Conservation (phyloP, 1,284 basidiomycete species). For the Erythrobasidium hasegawianum region DNA sequence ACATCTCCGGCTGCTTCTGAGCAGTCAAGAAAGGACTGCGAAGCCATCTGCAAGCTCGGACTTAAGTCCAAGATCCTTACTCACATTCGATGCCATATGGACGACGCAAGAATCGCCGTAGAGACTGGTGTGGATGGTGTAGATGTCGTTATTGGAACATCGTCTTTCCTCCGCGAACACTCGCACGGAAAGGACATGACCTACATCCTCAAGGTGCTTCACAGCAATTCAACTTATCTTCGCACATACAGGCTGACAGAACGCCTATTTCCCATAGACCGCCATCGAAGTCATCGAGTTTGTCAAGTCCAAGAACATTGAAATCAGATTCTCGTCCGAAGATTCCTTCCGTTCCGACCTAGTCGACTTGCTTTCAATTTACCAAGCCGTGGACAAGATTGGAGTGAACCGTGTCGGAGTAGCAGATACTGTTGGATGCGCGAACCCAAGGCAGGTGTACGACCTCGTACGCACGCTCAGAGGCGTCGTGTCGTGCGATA, state of each 20-base stretch:
- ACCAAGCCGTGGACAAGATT: conserved; percentile 99
- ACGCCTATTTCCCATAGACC: conserved; percentile 23
- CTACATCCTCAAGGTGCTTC: conserved; percentile 84
- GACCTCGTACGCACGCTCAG: conserved; percentile 94
- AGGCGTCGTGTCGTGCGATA: conserved; percentile 93
- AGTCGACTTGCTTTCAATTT: conserved; percentile 96
- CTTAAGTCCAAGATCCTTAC: conserved; percentile 96
- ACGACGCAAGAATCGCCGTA: conserved; percentile 96
- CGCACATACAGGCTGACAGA: not conserved
- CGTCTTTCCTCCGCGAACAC: conserved; percentile 97
- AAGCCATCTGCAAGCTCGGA: conserved; percentile 98
- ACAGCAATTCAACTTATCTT: not conserved
- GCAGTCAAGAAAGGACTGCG: conserved; percentile 90
- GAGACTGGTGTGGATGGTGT: conserved; percentile 99
- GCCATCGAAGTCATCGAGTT: conserved; percentile 98
- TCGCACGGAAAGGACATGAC: conserved; percentile 99
- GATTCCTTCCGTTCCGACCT: conserved; percentile 99
- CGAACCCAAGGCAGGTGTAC: conserved; percentile 97
- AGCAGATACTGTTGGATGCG: conserved; percentile 98
- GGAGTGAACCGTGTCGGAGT: conserved; percentile 99
- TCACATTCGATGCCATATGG: conserved; percentile 99
- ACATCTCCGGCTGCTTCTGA: conserved; percentile 98
- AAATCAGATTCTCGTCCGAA: conserved; percentile 99
- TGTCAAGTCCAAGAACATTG: conserved; percentile 99
- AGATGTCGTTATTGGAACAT: conserved; percentile 98